phyloP scores from a whole-genome alignment of 2,329 filamentous ascomycete genomes.

The Hypoxylon sp. region DNA sequence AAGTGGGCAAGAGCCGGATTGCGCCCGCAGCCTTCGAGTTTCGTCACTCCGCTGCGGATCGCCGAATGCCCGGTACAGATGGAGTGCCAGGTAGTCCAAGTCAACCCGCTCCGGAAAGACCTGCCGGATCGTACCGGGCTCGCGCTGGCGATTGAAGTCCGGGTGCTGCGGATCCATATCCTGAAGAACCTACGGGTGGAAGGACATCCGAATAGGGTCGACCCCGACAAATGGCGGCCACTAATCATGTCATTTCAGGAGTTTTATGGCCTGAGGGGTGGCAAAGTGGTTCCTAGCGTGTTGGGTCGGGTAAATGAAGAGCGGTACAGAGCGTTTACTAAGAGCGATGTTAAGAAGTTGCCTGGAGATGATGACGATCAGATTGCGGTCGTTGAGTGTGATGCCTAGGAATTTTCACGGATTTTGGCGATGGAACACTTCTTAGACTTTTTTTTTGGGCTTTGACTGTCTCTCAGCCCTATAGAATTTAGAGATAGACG shows the following conservation, averaged over 20 bases:
- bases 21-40: slow-evolving; percentile 54
- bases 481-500: too few relatives aligned
- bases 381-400: slow-evolving; percentile 16
- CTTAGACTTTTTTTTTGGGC: too few relatives aligned
- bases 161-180: slow-evolving; percentile 56
- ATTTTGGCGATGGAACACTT: too few relatives aligned
- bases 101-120: slow-evolving; percentile 55
- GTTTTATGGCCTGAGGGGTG: slow-evolving; percentile 57
- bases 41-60: slow-evolving; percentile 56
- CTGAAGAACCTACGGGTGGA: slow-evolving; percentile 54
- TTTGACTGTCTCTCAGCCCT: too few relatives aligned
- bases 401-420: slow-evolving; percentile 2
- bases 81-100: slow-evolving; percentile 57
- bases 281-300: slow-evolving; percentile 44
- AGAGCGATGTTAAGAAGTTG: slow-evolving; percentile 41
- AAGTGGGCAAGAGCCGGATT: slow-evolving; percentile 57
- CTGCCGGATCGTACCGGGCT: slow-evolving; percentile 51
- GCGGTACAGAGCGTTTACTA: slow-evolving; percentile 47
- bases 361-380: slow-evolving; percentile 42
- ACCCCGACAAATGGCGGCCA: slow-evolving; percentile 61
- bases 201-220: slow-evolving; percentile 58
- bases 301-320: slow-evolving; percentile 53
- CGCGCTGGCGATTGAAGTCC: slow-evolving; percentile 56
- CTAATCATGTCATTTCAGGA: slow-evolving; percentile 63
- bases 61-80: slow-evolving; percentile 60